A percentile compares a stretch with the other conserved stretches of the same genome.
These are phyloP conservation scores for Fusarium sp. DNA, from an alignment of 2,329 filamentous ascomycete genomes.

Conservation along the genomic window DNA sequence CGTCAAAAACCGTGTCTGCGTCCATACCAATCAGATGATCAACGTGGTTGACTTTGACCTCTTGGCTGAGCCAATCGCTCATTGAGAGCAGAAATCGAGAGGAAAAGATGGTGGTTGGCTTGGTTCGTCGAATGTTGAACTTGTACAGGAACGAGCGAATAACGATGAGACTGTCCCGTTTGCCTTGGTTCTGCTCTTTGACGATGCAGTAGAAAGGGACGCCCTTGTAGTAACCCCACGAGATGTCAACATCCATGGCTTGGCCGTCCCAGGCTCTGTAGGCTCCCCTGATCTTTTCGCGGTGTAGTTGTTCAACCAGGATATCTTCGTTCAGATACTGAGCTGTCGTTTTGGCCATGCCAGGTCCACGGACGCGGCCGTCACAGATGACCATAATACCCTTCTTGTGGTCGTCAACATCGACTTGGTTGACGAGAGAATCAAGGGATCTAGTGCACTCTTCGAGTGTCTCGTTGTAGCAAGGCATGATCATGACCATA, in stretches of 20 bases:
- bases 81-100: slow-evolving; percentile 51
- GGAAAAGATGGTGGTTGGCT: slow-evolving; percentile 52
- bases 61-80: slow-evolving; percentile 47
- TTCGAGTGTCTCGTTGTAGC: slow-evolving; percentile 57
- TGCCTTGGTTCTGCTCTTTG: slow-evolving; percentile 57
- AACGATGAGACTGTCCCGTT: slow-evolving; percentile 56
- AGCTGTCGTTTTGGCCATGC: slow-evolving; percentile 39
- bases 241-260: slow-evolving; percentile 52
- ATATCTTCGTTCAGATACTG: slow-evolving; percentile 56
- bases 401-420: slow-evolving; percentile 36
- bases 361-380: slow-evolving; percentile 40
- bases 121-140: slow-evolving; percentile 53
- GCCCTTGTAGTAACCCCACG: slow-evolving; percentile 53
- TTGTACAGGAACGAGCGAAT: slow-evolving; percentile 56
- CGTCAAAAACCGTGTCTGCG: slow-evolving; percentile 54
- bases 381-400: slow-evolving; percentile 43
- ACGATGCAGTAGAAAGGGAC: slow-evolving; percentile 56
- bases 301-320: slow-evolving; percentile 45
- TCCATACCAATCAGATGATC: slow-evolving; percentile 56
- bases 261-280: slow-evolving; percentile 54
- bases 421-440: slow-evolving; percentile 42
- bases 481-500: slow-evolving; percentile 54
- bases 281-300: slow-evolving; percentile 48
- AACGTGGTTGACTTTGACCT: slow-evolving; percentile 47
- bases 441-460: slow-evolving; percentile 50